Evolutionary conservation across 371 early-diverging fungal genomes (phyloP).

Genomic region (Syncephalastrum monosporum): DNA sequence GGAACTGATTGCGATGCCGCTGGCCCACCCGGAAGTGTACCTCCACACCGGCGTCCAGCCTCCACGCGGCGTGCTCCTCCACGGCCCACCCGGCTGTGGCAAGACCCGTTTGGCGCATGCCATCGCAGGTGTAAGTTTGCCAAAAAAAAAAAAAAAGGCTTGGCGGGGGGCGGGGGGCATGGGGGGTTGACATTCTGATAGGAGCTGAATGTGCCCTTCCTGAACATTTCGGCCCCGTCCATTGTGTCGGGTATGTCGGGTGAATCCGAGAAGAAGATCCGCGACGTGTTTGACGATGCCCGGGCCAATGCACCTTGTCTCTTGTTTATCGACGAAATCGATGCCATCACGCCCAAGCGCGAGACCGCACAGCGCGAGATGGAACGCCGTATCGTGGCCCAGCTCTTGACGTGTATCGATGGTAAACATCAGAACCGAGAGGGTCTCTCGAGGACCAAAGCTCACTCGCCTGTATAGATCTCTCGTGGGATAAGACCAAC

Average conservation of each 20-base stretch:
- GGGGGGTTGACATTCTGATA: conserved; percentile 31
- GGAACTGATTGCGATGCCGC: conserved; percentile 96
- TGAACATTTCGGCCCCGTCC: conserved; percentile 98
- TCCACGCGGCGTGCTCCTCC: conserved; percentile 88
- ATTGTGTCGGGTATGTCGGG: conserved; percentile 99
- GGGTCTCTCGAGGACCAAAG: background rate
- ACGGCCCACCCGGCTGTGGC: conserved; percentile 99
- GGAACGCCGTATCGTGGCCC: conserved; percentile 99
- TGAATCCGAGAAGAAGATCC: conserved; percentile 98
- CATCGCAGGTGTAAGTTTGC: conserved; percentile 84
- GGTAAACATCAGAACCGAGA: conserved; percentile 39
- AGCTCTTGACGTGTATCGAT: conserved; percentile 99
- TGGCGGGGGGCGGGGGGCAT: no score
- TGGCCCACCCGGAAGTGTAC: conserved; percentile 96
- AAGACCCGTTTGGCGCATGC: conserved; percentile 99
- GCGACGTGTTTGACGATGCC: conserved; percentile 98
- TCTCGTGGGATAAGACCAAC: conserved; percentile 83
- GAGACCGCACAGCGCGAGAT: conserved; percentile 99
- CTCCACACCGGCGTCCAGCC: conserved; percentile 95
- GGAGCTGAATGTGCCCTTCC: conserved; percentile 93
- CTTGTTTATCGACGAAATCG: conserved; percentile 99
- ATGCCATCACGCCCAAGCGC: conserved; percentile 99
- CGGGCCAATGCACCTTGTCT: conserved; percentile 89
- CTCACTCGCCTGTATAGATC: conserved; percentile 39
- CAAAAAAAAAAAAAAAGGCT: background rate